A percentile compares a stretch with the other conserved stretches of the same genome.
phyloP scores from a whole-genome alignment of 2,329 filamentous ascomycete species.

The Sporothrix curviconia region DNA sequence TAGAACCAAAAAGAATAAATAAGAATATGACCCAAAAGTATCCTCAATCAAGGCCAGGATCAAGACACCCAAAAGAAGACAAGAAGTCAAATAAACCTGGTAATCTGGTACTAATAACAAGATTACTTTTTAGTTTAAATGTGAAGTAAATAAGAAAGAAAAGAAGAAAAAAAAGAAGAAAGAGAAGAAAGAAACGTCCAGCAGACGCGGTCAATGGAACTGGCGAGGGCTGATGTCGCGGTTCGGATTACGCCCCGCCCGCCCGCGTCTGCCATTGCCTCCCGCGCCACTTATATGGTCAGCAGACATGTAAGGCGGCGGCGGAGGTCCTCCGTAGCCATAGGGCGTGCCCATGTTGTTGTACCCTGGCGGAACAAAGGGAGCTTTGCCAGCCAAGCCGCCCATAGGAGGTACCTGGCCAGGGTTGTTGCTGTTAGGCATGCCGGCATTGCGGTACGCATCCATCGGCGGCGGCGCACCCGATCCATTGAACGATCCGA shows the following conservation, averaged over 20 bases:
- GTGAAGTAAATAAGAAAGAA: not conserved
- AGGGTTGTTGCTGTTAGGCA: slow-evolving; percentile 44
- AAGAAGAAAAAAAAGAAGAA: not conserved
- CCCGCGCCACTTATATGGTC: slow-evolving; percentile 46
- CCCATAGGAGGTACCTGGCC: slow-evolving; percentile 32
- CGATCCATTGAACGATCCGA: slow-evolving; percentile 43
- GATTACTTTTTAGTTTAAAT: not conserved
- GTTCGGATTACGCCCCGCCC: slow-evolving; percentile 40
- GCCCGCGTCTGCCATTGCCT: slow-evolving; percentile 50
- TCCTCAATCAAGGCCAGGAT: not conserved
- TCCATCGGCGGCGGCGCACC: slow-evolving; percentile 40
- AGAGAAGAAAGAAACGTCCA: not conserved
- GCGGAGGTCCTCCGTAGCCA: slow-evolving; percentile 40
- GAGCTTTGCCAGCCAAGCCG: slow-evolving; percentile 24
- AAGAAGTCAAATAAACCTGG: not conserved
- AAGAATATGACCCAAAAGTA: not conserved
- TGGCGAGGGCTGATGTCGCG: slow-evolving; percentile 19
- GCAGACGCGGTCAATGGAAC: slow-evolving; percentile 7
- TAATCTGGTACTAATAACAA: not conserved
- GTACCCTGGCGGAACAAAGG: slow-evolving; percentile 46
- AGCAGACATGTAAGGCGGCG: slow-evolving; percentile 49
- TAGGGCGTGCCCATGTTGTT: slow-evolving; percentile 39
- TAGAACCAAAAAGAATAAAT: not conserved
- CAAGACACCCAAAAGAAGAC: no score
- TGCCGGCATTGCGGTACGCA: slow-evolving; percentile 47